A percentile compares a stretch with the other conserved stretches of the same genome.
Evolutionary conservation across 768 basidiomycete species (phyloP).

Genomic region (Clitopilus passeckerianus): DNA sequence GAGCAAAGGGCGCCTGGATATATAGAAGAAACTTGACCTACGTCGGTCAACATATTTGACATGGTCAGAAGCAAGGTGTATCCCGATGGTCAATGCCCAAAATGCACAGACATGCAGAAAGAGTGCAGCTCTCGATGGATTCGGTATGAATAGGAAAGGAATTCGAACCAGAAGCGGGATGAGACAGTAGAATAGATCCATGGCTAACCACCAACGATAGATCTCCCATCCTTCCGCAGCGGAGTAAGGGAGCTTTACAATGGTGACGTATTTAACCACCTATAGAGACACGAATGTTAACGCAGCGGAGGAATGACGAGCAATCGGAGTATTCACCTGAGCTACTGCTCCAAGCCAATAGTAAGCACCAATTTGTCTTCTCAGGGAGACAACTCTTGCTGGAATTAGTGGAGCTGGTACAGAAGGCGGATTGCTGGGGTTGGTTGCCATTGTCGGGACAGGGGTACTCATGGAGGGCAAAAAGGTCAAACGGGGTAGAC

Average conservation of each 20-base stretch:
- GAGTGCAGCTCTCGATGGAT: background rate
- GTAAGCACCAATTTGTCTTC: background rate
- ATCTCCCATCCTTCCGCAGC: background rate
- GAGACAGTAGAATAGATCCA: background rate
- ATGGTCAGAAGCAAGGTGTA: background rate
- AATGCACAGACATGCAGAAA: background rate
- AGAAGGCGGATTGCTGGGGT: too few relatives aligned
- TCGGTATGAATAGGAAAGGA: background rate
- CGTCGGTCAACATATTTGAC: background rate
- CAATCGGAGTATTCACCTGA: background rate
- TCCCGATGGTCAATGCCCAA: background rate
- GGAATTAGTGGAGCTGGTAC: background rate
- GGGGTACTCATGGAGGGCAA: too few relatives aligned
- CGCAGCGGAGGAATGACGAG: background rate
- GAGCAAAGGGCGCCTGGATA: background rate
- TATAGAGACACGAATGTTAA: background rate
- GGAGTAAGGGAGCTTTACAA: background rate
- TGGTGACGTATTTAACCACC: background rate
- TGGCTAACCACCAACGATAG: background rate
- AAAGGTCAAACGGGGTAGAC: too few relatives aligned
- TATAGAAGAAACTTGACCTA: background rate
- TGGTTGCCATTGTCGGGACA: too few relatives aligned
- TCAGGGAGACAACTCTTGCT: background rate
- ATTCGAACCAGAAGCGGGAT: background rate
- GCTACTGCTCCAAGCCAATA: background rate